Conservation (phyloP, 2,329 filamentous ascomycete species). For the Cadophora sp. region DNA sequence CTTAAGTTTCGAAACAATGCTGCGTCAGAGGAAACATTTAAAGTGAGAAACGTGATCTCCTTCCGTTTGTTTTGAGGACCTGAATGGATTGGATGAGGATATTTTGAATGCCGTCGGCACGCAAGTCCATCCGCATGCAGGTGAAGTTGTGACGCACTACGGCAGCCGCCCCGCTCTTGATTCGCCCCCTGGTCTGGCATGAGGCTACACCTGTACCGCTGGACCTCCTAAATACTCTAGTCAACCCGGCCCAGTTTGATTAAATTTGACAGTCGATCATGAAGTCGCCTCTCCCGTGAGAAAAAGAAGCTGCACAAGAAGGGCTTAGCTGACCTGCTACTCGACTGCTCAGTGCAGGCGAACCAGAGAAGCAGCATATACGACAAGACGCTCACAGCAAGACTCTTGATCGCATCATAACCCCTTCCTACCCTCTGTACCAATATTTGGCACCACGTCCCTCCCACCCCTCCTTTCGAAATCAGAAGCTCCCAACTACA, state of each 20-base stretch:
- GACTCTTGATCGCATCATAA: neutral
- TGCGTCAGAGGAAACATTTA: neutral
- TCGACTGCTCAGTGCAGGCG: constrained; percentile 17
- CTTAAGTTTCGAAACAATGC: neutral
- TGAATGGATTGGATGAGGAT: neutral
- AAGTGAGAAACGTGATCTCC: constrained; percentile 1
- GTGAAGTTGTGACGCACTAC: constrained; percentile 10
- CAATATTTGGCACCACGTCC: constrained; percentile 12
- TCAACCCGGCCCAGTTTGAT: neutral
- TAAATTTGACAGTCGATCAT: constrained; percentile 12
- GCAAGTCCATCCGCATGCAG: neutral
- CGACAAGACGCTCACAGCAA: neutral
- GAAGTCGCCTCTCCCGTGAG: constrained; percentile 12
- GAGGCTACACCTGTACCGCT: no score
- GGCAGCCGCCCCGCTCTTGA: neutral
- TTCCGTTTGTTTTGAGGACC: neutral
- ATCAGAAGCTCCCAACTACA: constrained; percentile 19
- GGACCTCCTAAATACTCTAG: neutral
- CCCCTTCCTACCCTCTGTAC: neutral
- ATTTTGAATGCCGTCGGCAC: constrained; percentile 10
- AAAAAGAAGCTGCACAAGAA: constrained; percentile 13
- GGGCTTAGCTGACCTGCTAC: constrained; percentile 5
- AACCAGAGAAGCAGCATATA: constrained; percentile 16
- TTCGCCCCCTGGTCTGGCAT: constrained; percentile 1
- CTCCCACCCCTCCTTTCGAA: constrained; percentile 12